Percentiles rank a stretch among this genome's conserved stretches.
Conservation (phyloP, 2,329 filamentous ascomycete genomes). For the Fusarium metavorans region DNA sequence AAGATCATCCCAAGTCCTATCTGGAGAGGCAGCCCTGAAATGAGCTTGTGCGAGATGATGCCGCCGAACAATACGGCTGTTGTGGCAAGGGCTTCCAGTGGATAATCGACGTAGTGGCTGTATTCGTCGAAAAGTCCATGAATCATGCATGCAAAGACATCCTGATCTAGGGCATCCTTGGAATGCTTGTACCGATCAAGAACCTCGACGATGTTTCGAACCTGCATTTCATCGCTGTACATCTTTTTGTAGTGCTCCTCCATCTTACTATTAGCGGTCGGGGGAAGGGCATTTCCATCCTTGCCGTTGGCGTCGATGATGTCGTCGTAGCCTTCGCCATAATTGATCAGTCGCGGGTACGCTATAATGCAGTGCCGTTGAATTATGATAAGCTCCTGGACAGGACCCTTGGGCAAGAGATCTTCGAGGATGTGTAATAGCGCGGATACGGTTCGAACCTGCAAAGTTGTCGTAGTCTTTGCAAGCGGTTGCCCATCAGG, state of each 20-base stretch:
- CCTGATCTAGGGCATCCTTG: slow-evolving; percentile 84
- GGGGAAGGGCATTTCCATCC: slow-evolving; percentile 83
- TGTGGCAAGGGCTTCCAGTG: slow-evolving; percentile 93
- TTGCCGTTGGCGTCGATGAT: slow-evolving; percentile 88
- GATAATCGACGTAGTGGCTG: slow-evolving; percentile 93
- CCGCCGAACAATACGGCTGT: slow-evolving; percentile 97
- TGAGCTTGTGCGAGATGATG: slow-evolving; percentile 92
- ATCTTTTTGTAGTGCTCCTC: slow-evolving; percentile 98
- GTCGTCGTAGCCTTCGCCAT: slow-evolving; percentile 91
- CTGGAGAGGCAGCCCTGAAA: slow-evolving; percentile 90
- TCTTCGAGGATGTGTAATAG: slow-evolving; percentile 84
- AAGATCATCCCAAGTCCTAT: slow-evolving; percentile 97
- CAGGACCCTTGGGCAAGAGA: slow-evolving; percentile 68
- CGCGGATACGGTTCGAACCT: slow-evolving; percentile 86
- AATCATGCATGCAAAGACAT: slow-evolving; percentile 98
- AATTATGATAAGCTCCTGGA: slow-evolving; percentile 79
- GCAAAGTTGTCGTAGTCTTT: slow-evolving; percentile 78
- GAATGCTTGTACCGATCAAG: slow-evolving; percentile 91
- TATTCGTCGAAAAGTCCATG: slow-evolving; percentile 98
- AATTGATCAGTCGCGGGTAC: slow-evolving; percentile 96
- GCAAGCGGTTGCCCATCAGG: slow-evolving; percentile 69
- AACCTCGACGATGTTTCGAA: slow-evolving; percentile 85
- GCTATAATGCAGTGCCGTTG: slow-evolving; percentile 91
- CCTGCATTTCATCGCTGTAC: slow-evolving; percentile 91
- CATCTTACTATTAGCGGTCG: slow-evolving; percentile 88